phyloP scores from a whole-genome alignment of 768 basidiomycete genomes.

The Megacollybia marginata region DNA sequence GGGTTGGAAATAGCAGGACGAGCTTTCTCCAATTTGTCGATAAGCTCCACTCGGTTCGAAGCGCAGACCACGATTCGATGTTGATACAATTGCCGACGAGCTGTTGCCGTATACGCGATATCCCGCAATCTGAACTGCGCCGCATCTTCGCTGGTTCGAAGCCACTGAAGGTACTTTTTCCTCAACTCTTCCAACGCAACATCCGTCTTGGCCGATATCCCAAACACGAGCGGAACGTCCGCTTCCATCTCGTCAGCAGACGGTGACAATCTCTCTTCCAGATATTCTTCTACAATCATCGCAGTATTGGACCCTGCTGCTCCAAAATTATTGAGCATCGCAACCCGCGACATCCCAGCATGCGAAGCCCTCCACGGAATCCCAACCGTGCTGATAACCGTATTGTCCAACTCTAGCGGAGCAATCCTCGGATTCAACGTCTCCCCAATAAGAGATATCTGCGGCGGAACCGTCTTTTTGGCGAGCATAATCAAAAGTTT shows the following conservation, averaged over 20 bases:
- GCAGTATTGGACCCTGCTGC: slow-evolving; percentile 67
- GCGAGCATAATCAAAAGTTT: slow-evolving; percentile 67
- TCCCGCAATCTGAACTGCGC: slow-evolving; percentile 29
- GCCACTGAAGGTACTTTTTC: slow-evolving; percentile 37
- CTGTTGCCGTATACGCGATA: slow-evolving; percentile 61
- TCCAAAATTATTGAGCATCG: slow-evolving; percentile 69
- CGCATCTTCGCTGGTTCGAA: slow-evolving; percentile 22
- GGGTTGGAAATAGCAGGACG: not conserved
- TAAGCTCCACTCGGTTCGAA: slow-evolving; percentile 34
- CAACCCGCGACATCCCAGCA: slow-evolving; percentile 33
- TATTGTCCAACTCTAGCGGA: slow-evolving; percentile 38
- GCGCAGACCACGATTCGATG: slow-evolving; percentile 47
- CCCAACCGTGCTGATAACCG: slow-evolving; percentile 34
- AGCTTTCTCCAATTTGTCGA: slow-evolving; percentile 32
- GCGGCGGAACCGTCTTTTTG: slow-evolving; percentile 46
- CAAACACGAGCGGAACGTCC: slow-evolving; percentile 32
- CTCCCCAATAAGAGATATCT: slow-evolving; percentile 42
- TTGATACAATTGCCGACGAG: slow-evolving; percentile 50
- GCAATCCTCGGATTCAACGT: slow-evolving; percentile 49
- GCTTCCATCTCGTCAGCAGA: too few species aligned
- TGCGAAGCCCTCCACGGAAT: slow-evolving; percentile 34
- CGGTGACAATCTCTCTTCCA: slow-evolving; percentile 4
- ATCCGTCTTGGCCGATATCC: slow-evolving; percentile 54
- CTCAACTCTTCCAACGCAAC: slow-evolving; percentile 41
- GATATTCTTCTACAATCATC: slow-evolving; percentile 50